These are phyloP conservation scores for Hericium coralloides DNA, from an alignment of 768 basidiomycete genomes.

Conservation along the genomic window DNA sequence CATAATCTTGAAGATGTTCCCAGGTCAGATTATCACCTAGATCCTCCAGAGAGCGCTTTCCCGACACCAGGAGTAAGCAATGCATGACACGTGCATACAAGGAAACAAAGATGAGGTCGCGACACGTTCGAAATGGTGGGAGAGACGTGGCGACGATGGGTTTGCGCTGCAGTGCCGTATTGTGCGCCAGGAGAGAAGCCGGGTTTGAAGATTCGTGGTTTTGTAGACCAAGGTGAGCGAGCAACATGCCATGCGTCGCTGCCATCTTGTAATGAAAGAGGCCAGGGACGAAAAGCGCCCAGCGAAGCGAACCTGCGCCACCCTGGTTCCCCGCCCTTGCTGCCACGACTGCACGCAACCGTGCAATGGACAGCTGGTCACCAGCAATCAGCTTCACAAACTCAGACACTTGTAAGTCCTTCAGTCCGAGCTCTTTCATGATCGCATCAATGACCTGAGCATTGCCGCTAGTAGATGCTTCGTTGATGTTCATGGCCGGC, in stretches of 20 bases:
- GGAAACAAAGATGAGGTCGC: conserved; percentile 22
- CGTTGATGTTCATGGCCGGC: conserved; percentile 28
- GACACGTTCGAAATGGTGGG: conserved; percentile 21
- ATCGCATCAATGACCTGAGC: conserved; percentile 25
- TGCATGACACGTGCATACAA: conserved; percentile 22
- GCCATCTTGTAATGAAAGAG: conserved; percentile 32
- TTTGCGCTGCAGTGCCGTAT: conserved; percentile 22
- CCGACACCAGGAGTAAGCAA: conserved; percentile 12
- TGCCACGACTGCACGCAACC: conserved; percentile 21
- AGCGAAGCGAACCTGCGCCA: conserved; percentile 16
- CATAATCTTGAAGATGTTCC: neutral
- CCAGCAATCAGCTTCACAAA: conserved; percentile 16
- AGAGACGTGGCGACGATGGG: conserved; percentile 20
- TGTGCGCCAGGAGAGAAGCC: conserved; percentile 26
- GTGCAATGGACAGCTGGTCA: conserved; percentile 30
- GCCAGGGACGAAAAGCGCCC: conserved; percentile 22
- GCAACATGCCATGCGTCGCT: conserved; percentile 21
- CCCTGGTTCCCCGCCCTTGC: conserved; percentile 26
- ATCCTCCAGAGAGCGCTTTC: conserved; percentile 2
- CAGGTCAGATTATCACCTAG: neutral
- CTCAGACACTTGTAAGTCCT: conserved; percentile 5
- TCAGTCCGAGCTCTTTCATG: conserved; percentile 16
- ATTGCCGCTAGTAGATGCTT: conserved; percentile 27
- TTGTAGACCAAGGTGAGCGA: conserved; percentile 26
- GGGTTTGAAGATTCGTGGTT: conserved; percentile 22